phyloP scores from a whole-genome alignment of 352 stramenopile genomes.

The Halophytophthora batemanensis region DNA sequence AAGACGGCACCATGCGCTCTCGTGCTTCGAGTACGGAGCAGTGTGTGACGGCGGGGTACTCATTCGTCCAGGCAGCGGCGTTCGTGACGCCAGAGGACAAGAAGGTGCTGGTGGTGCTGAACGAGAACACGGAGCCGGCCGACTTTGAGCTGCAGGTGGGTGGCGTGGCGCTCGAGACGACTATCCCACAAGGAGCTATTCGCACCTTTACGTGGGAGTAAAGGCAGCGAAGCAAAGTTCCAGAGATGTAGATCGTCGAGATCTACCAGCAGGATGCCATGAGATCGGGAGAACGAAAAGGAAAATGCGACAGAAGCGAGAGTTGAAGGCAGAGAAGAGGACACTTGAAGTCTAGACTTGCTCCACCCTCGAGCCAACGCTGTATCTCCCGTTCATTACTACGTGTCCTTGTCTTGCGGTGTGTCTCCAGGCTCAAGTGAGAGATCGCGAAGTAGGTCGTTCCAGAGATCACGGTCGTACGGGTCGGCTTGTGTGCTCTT shows the following conservation, averaged over 20 bases:
- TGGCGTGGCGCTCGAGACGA: conserved; percentile 42
- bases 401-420: no score
- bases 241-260: no score
- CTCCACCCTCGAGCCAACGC: no score
- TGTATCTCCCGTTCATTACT: no score
- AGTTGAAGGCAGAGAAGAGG: no score
- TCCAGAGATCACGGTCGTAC: conserved; percentile 68
- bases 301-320: no score
- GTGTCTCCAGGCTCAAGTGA: conserved; percentile 22
- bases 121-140: conserved; percentile 78
- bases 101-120: conserved; percentile 80
- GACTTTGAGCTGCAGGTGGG: conserved; percentile 59
- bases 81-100: conserved; percentile 74
- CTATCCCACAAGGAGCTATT: conserved; percentile 56
- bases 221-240: no score
- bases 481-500: conserved; percentile 38
- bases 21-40: conserved; percentile 35
- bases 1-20: conserved; percentile 54
- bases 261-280: no score
- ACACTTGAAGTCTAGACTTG: no score
- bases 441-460: conserved; percentile 49
- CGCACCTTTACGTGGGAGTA: conserved; percentile 74
- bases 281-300: no score
- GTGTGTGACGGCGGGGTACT: conserved; percentile 78
- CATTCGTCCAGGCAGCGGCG: conserved; percentile 61